phyloP scores from a whole-genome alignment of 2,329 filamentous ascomycete species.

The Emericellopsis atlantica region DNA sequence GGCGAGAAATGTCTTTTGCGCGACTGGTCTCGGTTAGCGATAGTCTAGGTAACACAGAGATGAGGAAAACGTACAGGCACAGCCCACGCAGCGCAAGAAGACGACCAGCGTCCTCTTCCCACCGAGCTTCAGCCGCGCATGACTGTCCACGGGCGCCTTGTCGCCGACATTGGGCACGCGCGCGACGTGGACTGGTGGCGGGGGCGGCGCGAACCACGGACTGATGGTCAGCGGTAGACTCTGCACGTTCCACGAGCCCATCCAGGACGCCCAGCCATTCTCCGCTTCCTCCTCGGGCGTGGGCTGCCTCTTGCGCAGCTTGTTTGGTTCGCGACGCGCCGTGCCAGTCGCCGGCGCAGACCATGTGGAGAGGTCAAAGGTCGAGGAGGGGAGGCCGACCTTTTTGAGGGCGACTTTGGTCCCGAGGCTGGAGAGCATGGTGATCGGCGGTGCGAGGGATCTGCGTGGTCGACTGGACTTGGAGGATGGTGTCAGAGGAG shows the following conservation, averaged over 20 bases:
- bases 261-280: conserved; percentile 30
- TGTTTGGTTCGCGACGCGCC: conserved; percentile 15
- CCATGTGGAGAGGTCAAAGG: conserved; percentile 24
- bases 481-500: no score
- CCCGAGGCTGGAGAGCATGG: conserved; percentile 36
- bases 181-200: conserved; percentile 32
- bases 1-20: conserved; percentile 42
- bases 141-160: conserved; percentile 31
- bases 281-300: conserved; percentile 13
- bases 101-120: conserved; percentile 32
- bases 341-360: conserved; percentile 8
- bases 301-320: conserved; percentile 13
- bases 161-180: conserved; percentile 34
- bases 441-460: not conserved
- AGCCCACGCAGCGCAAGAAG: conserved; percentile 41
- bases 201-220: conserved; percentile 38
- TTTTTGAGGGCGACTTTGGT: conserved; percentile 47
- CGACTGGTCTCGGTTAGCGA: conserved; percentile 22
- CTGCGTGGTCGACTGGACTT: no score
- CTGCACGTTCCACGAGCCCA: conserved; percentile 23
- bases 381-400: conserved; percentile 37
- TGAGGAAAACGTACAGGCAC: conserved; percentile 32
- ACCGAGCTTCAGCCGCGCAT: conserved; percentile 27
- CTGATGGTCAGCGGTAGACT: conserved; percentile 38
- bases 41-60: not conserved